Conservation (phyloP, 345 rosid species). For the Corymbia maculata region DNA sequence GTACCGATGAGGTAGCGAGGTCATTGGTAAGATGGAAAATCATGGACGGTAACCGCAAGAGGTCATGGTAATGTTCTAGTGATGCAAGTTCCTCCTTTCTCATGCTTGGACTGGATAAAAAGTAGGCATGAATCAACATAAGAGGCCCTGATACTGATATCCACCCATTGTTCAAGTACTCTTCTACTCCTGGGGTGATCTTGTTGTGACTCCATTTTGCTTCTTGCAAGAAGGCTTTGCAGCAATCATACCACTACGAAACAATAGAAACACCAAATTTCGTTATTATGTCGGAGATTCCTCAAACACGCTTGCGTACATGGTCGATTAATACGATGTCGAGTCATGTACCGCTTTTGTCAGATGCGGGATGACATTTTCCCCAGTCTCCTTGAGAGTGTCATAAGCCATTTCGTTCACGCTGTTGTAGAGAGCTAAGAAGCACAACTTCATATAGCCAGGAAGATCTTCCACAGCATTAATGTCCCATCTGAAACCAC, state of each 20-base stretch:
- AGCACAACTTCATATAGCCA: slow-evolving; percentile 26
- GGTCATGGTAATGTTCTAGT: slow-evolving; percentile 6
- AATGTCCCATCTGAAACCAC: slow-evolving; percentile 29
- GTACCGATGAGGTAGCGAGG: slow-evolving; percentile 33
- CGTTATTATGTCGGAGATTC: neutral
- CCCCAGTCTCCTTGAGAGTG: slow-evolving; percentile 14
- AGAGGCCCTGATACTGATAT: neutral
- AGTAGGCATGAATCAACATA: slow-evolving; percentile 14
- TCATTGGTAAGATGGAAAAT: slow-evolving; percentile 31
- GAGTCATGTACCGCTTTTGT: slow-evolving; percentile 10
- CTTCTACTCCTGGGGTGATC: slow-evolving; percentile 16
- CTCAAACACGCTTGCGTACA: neutral
- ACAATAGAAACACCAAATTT: neutral
- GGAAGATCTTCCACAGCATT: slow-evolving; percentile 17
- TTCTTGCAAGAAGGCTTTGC: slow-evolving; percentile 23
- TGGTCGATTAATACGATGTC: neutral
- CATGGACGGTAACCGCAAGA: slow-evolving; percentile 17
- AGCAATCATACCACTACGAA: slow-evolving; percentile 32
- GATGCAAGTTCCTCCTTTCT: slow-evolving; percentile 1
- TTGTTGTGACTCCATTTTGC: slow-evolving; percentile 21
- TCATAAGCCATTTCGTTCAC: slow-evolving; percentile 31
- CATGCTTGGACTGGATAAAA: neutral
- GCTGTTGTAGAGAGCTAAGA: slow-evolving; percentile 21
- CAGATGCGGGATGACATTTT: slow-evolving; percentile 6
- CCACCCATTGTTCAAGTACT: slow-evolving; percentile 28